phyloP scores from a whole-genome alignment of 805 yeast species.

The Candida jianshihensis region DNA sequence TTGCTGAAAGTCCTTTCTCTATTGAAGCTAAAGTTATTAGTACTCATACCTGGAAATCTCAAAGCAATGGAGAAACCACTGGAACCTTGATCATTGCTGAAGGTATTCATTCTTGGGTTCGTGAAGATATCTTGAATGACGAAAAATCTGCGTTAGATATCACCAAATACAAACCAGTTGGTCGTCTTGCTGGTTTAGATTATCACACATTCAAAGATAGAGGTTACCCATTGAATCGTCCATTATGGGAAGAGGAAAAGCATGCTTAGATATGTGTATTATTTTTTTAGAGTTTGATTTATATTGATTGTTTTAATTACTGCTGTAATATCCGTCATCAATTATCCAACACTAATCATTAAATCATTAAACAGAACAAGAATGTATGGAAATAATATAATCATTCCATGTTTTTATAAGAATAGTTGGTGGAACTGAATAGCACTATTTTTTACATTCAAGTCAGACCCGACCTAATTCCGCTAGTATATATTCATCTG shows the following conservation, averaged over 20 bases:
- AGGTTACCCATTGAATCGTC: conserved; percentile 42
- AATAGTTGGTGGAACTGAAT: too few species aligned
- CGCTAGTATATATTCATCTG: too few species aligned
- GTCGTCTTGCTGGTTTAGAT: conserved; percentile 43
- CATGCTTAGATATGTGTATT: too few species aligned
- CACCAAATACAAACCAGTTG: conserved; percentile 41
- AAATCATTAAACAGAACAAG: too few species aligned
- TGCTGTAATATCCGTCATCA: too few species aligned
- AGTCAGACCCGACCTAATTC: too few species aligned
- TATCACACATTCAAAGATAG: conserved; percentile 33
- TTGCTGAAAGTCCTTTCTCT: conserved; percentile 51
- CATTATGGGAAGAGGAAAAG: conserved; percentile 18
- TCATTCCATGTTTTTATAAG: too few species aligned
- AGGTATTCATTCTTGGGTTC: conserved; percentile 47
- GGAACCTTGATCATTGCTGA: conserved; percentile 40
- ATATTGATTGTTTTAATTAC: too few species aligned
- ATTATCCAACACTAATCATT: too few species aligned
- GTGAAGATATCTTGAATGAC: conserved; percentile 44
- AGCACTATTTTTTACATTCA: too few species aligned
- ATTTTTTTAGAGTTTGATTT: too few species aligned
- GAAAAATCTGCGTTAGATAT: conserved; percentile 34
- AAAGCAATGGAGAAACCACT: conserved; percentile 22
- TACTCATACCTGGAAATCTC: conserved; percentile 37
- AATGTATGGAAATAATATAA: too few species aligned
- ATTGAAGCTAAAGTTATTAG: conserved; percentile 44